Conservation (phyloP, 2,329 filamentous ascomycete genomes). For the Delphinella strobiligena region DNA sequence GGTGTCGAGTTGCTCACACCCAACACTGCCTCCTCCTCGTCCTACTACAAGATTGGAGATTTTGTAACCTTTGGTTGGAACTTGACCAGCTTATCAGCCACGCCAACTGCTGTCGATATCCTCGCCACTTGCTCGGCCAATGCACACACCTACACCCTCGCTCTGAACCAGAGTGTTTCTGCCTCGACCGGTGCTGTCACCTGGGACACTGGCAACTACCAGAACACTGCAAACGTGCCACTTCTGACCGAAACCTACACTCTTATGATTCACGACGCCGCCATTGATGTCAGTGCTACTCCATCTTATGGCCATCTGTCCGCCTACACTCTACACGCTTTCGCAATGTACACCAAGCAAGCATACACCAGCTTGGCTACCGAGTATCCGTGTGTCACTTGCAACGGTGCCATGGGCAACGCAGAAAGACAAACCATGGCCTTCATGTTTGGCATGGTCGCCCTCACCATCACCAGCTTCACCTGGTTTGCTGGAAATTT, state of each 20-base stretch:
- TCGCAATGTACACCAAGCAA: conserved; percentile 52
- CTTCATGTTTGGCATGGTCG: conserved; percentile 43
- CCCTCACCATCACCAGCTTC: conserved; percentile 47
- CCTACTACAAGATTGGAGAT: conserved; percentile 50
- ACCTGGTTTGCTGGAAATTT: conserved; percentile 32
- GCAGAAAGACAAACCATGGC: conserved; percentile 44
- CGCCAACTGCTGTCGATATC: conserved; percentile 48
- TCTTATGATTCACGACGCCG: conserved; percentile 49
- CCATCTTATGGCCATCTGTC: conserved; percentile 44
- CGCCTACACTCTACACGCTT: conserved; percentile 39
- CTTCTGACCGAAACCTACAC: conserved; percentile 51
- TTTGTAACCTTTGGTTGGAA: conserved; percentile 56
- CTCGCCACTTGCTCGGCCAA: conserved; percentile 49
- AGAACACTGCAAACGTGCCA: conserved; percentile 35
- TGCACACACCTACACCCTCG: conserved; percentile 48
- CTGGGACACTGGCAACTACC: conserved; percentile 50
- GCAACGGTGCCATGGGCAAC: conserved; percentile 40
- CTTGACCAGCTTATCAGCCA: conserved; percentile 50
- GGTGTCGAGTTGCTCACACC: conserved; percentile 53
- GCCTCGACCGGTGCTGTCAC: conserved; percentile 37
- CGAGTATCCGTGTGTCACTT: conserved; percentile 39
- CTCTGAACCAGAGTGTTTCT: conserved; percentile 40
- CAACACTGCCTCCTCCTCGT: conserved; percentile 29
- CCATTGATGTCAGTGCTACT: conserved; percentile 36
- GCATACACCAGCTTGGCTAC: conserved; percentile 8